Evolutionary conservation across 2,329 filamentous ascomycete species (phyloP).

Genomic region (Microsporum ferrugineum): DNA sequence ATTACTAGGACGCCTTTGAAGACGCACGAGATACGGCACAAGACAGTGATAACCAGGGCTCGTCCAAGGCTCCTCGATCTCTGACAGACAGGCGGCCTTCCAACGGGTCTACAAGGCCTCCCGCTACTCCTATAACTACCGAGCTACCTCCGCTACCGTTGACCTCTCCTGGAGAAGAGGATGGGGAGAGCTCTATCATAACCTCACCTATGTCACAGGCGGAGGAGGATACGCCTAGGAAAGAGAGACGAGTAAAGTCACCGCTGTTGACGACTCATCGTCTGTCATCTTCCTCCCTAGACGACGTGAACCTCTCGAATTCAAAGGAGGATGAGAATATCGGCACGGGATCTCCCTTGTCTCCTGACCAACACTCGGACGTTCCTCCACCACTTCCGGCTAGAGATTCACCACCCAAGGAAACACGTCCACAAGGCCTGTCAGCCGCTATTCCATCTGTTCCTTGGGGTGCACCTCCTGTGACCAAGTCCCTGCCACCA

Average conservation of each 20-base stretch:
- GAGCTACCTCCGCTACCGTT: conserved; percentile 22
- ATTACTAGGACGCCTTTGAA: conserved; percentile 61
- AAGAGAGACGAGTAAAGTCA: conserved; percentile 37
- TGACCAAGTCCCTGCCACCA: conserved; percentile 27
- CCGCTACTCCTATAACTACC: conserved; percentile 27
- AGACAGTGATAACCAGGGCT: conserved; percentile 21
- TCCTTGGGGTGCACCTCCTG: conserved; percentile 55
- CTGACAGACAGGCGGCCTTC: conserved; percentile 40
- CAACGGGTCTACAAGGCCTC: conserved; percentile 28
- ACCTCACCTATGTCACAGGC: conserved; percentile 21
- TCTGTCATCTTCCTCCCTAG: conserved; percentile 47
- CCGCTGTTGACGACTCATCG: conserved; percentile 43
- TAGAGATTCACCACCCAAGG: conserved; percentile 25
- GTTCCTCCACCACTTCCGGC: conserved; percentile 23
- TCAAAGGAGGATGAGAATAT: conserved; percentile 42
- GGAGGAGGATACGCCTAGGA: conserved; percentile 27
- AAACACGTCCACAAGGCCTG: conserved; percentile 44
- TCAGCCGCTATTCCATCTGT: conserved; percentile 61
- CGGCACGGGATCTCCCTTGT: not conserved
- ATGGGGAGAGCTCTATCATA: conserved; percentile 18
- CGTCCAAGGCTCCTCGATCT: conserved; percentile 46
- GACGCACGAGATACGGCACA: conserved; percentile 56
- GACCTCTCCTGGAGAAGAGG: conserved; percentile 8
- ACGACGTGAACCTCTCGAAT: conserved; percentile 53
- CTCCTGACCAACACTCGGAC: conserved; percentile 5